Evolutionary conservation across 2,329 filamentous ascomycete genomes (phyloP), one percentile per base, ranked within the genome.

Genomic region (Sporothrix pallida): DNA sequence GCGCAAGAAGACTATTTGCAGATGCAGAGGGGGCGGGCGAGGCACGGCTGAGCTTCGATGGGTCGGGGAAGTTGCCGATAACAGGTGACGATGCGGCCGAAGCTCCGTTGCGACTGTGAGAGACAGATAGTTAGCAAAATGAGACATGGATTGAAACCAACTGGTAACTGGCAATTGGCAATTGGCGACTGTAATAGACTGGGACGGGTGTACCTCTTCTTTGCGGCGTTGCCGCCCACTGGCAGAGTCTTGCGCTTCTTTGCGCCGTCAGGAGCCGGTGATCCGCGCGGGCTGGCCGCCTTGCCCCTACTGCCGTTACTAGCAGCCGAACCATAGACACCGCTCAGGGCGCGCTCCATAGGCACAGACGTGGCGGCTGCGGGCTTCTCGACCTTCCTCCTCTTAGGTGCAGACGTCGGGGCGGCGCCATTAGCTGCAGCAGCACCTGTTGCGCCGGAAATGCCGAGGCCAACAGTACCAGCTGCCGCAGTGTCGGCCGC

Each of bases 341-440:
- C 83, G 79, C 89, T 92, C 81, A 91, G 84, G n/a, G 91, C 89
- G 74, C 92, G 89, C 79, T 94, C 92, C 85, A 91, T 89, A 3
- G 84, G 81, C 44, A 83, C 82, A 1, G 72, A 70, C 6, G 4
- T 82, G 83, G 54, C 85, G 85, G 85, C 80, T 12, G 86, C 80
- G 10, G 86, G 82, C 74, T 93, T 93, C 78, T 97, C 94, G 1
- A 93, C 90, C 83, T 95, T 97, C 76, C 94, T 90, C 78, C 93
- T 88, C 83, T 97, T 97, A 31, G 87, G 84, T 2, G 90, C 86
- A 42, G 87, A 65, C 17, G 72, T 54, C n/a, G 72, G 2, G 3
- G 50, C 86, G 71, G 50, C 86, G 72, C 86, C 83, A 75, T 87
- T 88, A 5, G 83, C 79, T 52, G 84, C 79, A 7, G 86, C 81